Percentiles rank a stretch among this genome's conserved stretches.
phyloP scores from a whole-genome alignment of 495 filamentous ascomycete genomes.

The Talaromyces nanjingensis region DNA sequence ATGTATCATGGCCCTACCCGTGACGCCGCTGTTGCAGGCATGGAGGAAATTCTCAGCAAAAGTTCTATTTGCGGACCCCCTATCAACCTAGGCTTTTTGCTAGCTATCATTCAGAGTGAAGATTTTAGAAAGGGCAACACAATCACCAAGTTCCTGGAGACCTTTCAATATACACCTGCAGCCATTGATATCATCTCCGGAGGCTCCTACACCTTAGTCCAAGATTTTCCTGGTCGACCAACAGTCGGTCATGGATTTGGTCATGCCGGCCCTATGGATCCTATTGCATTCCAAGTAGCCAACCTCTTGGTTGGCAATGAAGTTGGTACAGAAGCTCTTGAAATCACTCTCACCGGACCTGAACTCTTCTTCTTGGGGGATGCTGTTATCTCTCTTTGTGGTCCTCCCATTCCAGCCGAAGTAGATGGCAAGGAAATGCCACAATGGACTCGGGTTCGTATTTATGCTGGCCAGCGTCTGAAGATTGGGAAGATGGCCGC shows the following conservation, averaged over 20 bases:
- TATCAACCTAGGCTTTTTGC: conserved; percentile 51
- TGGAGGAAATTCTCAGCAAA: conserved; percentile 28
- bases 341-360: conserved; percentile 53
- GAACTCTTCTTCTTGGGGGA: conserved; percentile 46
- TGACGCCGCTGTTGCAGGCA: conserved; percentile 38
- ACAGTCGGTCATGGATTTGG: conserved; percentile 44
- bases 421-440: conserved; percentile 38
- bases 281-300: conserved; percentile 42
- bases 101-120: conserved; percentile 33
- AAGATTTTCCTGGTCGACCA: conserved; percentile 53
- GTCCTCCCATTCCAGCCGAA: conserved; percentile 40
- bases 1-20: conserved; percentile 44
- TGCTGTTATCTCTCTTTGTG: conserved; percentile 45
- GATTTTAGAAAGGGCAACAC: conserved; percentile 42
- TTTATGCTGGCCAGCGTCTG: conserved; percentile 45
- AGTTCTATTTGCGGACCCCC: conserved; percentile 45
- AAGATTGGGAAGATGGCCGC: conserved; percentile 44
- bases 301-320: conserved; percentile 55
- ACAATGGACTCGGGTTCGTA: conserved; percentile 47
- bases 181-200: conserved; percentile 52
- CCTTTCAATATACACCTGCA: conserved; percentile 40
- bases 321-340: conserved; percentile 43
- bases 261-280: conserved; percentile 50
- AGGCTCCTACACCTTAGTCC: conserved; percentile 50
- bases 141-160: conserved; percentile 44